These are phyloP conservation scores for Dendrobium catenatum DNA, from an alignment of 106 monocot species.

Conservation along the genomic window DNA sequence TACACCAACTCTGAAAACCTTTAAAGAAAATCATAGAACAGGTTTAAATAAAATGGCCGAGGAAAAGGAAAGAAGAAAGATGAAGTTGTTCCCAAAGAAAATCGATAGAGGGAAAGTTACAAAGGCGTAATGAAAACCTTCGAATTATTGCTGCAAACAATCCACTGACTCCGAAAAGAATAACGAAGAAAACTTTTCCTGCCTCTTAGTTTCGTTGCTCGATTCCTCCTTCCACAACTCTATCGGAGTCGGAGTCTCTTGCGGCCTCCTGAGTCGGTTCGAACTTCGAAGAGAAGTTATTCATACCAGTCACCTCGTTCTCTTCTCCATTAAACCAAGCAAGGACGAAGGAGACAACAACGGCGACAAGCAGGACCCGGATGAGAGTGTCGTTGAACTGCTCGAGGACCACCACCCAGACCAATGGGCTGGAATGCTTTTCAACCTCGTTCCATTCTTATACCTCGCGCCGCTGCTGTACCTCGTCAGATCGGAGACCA, in stretches of 20 bases:
- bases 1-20: neutral
- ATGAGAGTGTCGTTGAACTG: constrained; percentile 93
- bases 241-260: neutral
- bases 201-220: neutral
- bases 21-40: neutral
- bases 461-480: constrained; percentile 27
- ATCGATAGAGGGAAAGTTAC: neutral
- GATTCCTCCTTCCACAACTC: neutral
- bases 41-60: neutral
- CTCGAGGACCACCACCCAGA: constrained; percentile 69
- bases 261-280: neutral
- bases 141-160: constrained; percentile 6
- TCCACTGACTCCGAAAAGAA: neutral
- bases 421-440: constrained; percentile 73
- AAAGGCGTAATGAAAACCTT: constrained; percentile 3
- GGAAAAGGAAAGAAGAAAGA: neutral
- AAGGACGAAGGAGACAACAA: constrained; percentile 60
- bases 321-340: constrained; percentile 23
- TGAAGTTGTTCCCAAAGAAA: neutral
- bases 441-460: constrained; percentile 79
- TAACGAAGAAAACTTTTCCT: neutral
- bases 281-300: neutral
- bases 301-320: constrained; percentile 34
- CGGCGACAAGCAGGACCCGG: constrained; percentile 88
- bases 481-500: constrained; percentile 30